These are phyloP conservation scores for Solanum gracilifrons DNA, from an alignment of 257 asterid species.

Conservation along the genomic window DNA sequence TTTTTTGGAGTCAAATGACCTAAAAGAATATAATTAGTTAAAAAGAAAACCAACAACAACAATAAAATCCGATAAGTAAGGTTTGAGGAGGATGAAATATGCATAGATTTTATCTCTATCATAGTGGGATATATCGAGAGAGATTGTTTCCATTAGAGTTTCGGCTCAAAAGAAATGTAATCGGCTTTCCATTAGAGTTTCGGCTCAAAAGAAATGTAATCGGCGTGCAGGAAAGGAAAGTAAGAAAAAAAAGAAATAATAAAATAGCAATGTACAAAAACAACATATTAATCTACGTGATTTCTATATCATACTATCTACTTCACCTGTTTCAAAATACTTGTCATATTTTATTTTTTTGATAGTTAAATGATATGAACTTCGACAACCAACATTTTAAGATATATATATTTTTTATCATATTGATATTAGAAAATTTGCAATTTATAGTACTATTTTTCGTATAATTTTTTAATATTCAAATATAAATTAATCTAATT, in stretches of 20 bases:
- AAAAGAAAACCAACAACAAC: neutral
- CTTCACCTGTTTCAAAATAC: neutral
- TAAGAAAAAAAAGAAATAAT: too few species aligned
- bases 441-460: too few species aligned
- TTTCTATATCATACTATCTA: neutral
- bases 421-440: too few species aligned
- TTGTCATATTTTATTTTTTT: neutral
- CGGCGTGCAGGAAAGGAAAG: too few species aligned
- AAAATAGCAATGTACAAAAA: neutral
- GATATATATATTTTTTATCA: too few species aligned
- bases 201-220: too few species aligned
- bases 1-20: neutral
- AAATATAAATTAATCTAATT: too few species aligned
- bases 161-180: neutral
- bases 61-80: too few species aligned
- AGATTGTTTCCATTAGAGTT: neutral
- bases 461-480: too few species aligned
- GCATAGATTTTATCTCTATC: neutral
- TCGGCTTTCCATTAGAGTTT: too few species aligned
- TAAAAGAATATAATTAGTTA: neutral
- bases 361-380: neutral
- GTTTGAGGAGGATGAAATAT: neutral
- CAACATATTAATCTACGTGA: neutral
- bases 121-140: neutral
- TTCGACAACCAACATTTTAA: too few species aligned